A percentile compares a stretch with the other conserved stretches of the same genome.
These are phyloP conservation scores for Neopestalotiopsis sp. DNA, from an alignment of 2,329 filamentous ascomycete species.

Conservation along the genomic window DNA sequence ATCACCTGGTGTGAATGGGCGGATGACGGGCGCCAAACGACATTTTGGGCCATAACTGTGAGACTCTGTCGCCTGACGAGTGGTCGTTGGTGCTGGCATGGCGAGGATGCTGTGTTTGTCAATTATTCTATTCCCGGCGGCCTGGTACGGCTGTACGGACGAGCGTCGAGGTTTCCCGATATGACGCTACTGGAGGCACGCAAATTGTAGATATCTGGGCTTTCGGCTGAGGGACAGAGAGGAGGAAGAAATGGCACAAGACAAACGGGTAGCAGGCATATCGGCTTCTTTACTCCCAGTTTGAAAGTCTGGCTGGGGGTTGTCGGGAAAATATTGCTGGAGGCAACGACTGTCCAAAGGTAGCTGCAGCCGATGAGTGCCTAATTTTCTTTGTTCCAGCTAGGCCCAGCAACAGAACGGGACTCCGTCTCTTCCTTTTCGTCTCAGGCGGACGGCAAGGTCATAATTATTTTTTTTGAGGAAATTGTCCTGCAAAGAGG, in stretches of 20 bases:
- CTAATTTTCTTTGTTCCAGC: not conserved
- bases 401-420: not conserved
- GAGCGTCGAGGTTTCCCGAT: not conserved
- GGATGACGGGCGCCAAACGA: slow-evolving; percentile 54
- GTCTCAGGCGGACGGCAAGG: not conserved
- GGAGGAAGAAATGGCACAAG: not conserved
- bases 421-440: not conserved
- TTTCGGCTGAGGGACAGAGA: not conserved
- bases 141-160: not conserved
- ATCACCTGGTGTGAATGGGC: slow-evolving; percentile 39
- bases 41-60: slow-evolving; percentile 69
- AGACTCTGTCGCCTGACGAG: slow-evolving; percentile 26
- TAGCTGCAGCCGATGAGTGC: no score
- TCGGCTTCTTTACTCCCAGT: not conserved
- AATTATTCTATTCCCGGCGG: not conserved
- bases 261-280: not conserved
- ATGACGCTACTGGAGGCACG: no score
- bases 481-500: not conserved
- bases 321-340: not conserved
- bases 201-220: not conserved
- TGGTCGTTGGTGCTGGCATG: slow-evolving; percentile 30
- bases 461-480: not conserved
- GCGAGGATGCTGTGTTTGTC: not conserved
- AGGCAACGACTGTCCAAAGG: no score
- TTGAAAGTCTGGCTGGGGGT: not conserved